Base-by-base conservation (phyloP, 495 filamentous ascomycete species). In the Penicillium pancosmium region DNA sequence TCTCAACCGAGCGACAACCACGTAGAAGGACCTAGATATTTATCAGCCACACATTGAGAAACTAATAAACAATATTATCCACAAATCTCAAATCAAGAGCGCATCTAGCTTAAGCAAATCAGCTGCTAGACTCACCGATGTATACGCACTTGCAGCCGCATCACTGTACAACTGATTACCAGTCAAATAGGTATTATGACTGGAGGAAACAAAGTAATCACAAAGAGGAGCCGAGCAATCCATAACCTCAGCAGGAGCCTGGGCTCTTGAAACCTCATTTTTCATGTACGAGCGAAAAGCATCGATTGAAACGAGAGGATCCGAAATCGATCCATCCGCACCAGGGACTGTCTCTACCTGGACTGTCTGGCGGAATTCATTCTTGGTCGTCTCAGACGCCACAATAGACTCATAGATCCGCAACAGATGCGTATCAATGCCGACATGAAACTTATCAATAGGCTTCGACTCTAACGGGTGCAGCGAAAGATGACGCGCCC, bases 151-250 rank as follows among this genome's bases (percentile, higher is more conserved):
- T 1, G 87, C 86, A 56, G 88, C 92, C 34, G 90, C 86, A 56
- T 89, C 84, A 60, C 91, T 92, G 56, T 86, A 94, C 10, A 98
- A 80, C 74, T 98, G 93, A 68, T 97, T 93, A 0, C 93, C 93
- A 0, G 89, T 91, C 59, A 98, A 80, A 66, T 97, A 98, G 0
- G 93, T 97, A 71, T 98, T 98, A 73, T 98, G 93, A 67, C 91
- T 96, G 23, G 89, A 93, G 52, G 87, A 92, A 60, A 98, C 88
- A 68, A 88, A 98, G 77, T 97, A 98, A 64, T 88, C 90, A 40
- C 88, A 88, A 36, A 97, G 78, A 3, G 92, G 91, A 48, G 82
- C 86, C 8, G 76, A 74, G 48, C 84, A 67, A 67, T 91, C 86
- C 48, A 78, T 72, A 9, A 74, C 67, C 12, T 62, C 54, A 0